Conservation (phyloP, 305 asterid genomes). For the Withania somnifera region DNA sequence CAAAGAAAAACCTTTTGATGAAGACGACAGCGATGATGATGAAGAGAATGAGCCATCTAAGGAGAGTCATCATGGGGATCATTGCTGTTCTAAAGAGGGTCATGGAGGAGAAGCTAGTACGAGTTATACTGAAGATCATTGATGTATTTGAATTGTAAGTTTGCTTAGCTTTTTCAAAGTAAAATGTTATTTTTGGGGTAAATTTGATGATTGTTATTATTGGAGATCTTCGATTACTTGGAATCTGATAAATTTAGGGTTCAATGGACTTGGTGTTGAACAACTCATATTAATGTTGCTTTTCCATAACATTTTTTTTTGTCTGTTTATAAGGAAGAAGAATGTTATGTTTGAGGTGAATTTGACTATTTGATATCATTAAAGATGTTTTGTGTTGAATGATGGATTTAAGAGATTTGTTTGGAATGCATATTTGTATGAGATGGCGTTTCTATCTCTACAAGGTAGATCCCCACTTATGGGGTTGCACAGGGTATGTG, state of each 20-base stretch:
- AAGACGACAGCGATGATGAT: constrained; percentile 30
- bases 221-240: neutral
- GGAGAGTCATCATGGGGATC: constrained; percentile 5
- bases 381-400: neutral
- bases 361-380: neutral
- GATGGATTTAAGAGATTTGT: neutral
- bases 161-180: too few species aligned
- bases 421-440: too few species aligned
- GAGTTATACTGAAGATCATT: neutral
- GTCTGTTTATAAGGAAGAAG: neutral
- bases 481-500: too few species aligned
- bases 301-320: neutral
- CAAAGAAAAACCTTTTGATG: constrained; percentile 42
- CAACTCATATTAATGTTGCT: neutral
- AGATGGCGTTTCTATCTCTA: too few species aligned
- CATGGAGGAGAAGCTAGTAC: neutral
- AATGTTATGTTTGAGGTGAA: too few species aligned
- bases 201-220: neutral
- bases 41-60: constrained; percentile 6
- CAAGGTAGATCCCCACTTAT: too few species aligned
- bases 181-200: neutral
- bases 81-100: neutral
- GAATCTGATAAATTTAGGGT: neutral
- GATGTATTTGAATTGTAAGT: too few species aligned
- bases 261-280: neutral